Evolutionary conservation across 176 grass and related monocot species (phyloP).

Genomic region (Avena eriantha): DNA sequence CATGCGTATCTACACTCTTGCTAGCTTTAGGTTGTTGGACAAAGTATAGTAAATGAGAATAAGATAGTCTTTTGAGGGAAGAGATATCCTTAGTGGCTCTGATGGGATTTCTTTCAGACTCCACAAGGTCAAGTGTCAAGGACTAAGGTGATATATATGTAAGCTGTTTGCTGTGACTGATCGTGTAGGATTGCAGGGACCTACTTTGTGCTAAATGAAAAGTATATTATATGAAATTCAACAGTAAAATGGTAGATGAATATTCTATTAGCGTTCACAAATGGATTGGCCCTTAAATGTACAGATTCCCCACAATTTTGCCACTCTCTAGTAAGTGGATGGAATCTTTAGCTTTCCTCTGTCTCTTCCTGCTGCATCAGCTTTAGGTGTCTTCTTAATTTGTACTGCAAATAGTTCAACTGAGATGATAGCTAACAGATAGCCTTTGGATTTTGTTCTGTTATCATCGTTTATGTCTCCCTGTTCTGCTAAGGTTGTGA

Average conservation of each 20-base stretch:
- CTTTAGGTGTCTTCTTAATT: slow-evolving; percentile 13
- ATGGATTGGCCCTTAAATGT: slow-evolving; percentile 19
- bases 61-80: background rate
- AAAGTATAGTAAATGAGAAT: slow-evolving; percentile 22
- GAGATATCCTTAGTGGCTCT: slow-evolving; percentile 30
- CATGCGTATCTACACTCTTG: slow-evolving; percentile 22
- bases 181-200: slow-evolving; percentile 17
- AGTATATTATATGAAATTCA: slow-evolving; percentile 13
- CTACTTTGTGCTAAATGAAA: slow-evolving; percentile 27
- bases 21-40: slow-evolving; percentile 8
- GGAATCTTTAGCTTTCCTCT: background rate
- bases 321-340: background rate
- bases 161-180: slow-evolving; percentile 9
- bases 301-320: background rate
- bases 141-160: slow-evolving; percentile 15
- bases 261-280: background rate
- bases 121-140: slow-evolving; percentile 18
- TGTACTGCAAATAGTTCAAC: slow-evolving; percentile 10
- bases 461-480: slow-evolving; percentile 3
- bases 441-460: background rate
- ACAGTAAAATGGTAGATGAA: slow-evolving; percentile 20
- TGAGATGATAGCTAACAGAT: slow-evolving; percentile 10
- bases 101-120: slow-evolving; percentile 14
- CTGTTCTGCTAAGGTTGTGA: slow-evolving; percentile 7
- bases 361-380: background rate